phyloP scores from a whole-genome alignment of 345 rosid species.

The Leavenworthia alabamica region DNA sequence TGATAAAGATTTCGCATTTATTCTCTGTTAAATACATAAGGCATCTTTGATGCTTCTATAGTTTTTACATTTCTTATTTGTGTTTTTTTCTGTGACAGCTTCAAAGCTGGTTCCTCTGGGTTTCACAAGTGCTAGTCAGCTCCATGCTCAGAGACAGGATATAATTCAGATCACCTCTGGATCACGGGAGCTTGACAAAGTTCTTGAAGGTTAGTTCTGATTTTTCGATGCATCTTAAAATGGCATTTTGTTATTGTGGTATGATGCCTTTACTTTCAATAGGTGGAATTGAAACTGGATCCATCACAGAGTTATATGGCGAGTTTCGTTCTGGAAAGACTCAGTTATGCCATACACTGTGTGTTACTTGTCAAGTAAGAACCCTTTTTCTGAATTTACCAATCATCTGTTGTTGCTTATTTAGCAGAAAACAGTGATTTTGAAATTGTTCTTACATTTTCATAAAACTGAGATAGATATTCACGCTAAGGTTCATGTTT shows the following conservation, averaged over 20 bases:
- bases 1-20: too few relatives aligned
- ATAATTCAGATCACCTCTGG: constrained; percentile 96
- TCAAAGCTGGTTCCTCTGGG: constrained; percentile 91
- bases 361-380: constrained; percentile 94
- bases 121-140: constrained; percentile 85
- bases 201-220: constrained; percentile 67
- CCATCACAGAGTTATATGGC: constrained; percentile 92
- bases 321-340: constrained; percentile 98
- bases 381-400: neutral
- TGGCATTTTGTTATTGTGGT: neutral
- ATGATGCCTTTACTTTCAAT: constrained; percentile 20
- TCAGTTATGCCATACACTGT: constrained; percentile 92
- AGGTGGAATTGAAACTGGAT: constrained; percentile 97
- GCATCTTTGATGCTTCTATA: neutral
- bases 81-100: constrained; percentile 41
- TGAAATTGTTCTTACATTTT: neutral
- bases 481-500: neutral
- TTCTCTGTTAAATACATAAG: neutral
- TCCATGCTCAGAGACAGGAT: constrained; percentile 89
- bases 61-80: neutral
- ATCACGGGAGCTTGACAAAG: constrained; percentile 86
- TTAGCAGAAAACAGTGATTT: neutral
- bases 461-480: neutral
- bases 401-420: neutral
- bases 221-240: neutral